Evolutionary conservation across 2,329 filamentous ascomycete genomes (phyloP), one percentile per base, ranked within the genome.

Genomic region (Penicillium glabrum): DNA sequence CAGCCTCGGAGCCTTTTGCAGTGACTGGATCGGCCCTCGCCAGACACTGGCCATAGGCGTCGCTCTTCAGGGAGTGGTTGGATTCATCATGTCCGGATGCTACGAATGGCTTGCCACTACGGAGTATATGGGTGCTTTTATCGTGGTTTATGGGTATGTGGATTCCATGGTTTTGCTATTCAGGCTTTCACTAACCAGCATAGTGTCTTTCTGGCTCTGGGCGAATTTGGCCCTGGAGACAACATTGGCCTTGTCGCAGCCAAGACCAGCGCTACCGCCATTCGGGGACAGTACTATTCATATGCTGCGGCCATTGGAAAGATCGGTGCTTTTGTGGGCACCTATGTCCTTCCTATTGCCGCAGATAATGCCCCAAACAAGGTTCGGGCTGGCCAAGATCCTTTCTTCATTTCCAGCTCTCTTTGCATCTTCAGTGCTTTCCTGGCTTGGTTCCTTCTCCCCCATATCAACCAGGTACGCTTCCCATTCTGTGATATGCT

Each of bases 171-270:
- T 3, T 3, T 19, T 5, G 8, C 45, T 11, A 31, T 21, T 29
- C 35, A 19, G 7, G 9, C 35, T 24, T 19, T 6, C 29, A 13
- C 13, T 31, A 24, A 47, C 29, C 5, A 33, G 26, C 9, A 37
- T 47, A 77, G 84, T 16, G 81, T 95, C 61, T 95, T 95, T 77
- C 79, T 91, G 1, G 84, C 87, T 0, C 80, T 93, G 1, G 90
- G 90, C 49, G 91, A 95, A 72, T 76, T 96, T 41, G 92, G 93
- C 0, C 91, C 93, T 0, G 93, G 93, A 13, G 90, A 96, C 78
- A 96, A 96, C 72, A 96, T 96, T 64, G 92, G 92, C 3, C 82
- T 96, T 0, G 75, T 96, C 29, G 92, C 93, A 0, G 89, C 89
- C 46, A 96, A 96, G 79, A 93, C 90, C 2, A 92, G 87, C 67